phyloP scores from a whole-genome alignment of 345 rosid genomes.

The Lenwebbia sp. region DNA sequence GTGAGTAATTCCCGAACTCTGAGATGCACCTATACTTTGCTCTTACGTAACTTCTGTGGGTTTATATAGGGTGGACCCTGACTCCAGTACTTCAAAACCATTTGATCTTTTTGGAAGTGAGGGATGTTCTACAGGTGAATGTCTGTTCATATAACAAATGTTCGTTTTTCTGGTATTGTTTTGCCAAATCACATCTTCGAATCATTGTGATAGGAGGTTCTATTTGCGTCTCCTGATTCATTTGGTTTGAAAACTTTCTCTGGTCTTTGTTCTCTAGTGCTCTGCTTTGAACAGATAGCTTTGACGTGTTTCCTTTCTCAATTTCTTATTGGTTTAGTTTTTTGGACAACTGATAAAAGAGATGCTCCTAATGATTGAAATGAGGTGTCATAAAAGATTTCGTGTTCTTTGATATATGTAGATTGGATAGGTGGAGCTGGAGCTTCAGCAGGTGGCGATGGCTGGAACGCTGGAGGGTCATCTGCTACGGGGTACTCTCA shows the following conservation, averaged over 20 bases:
- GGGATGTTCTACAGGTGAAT: constrained; percentile 59
- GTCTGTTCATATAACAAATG: background rate
- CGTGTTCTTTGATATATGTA: constrained; percentile 7
- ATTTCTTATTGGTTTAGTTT: background rate
- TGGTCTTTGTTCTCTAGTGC: background rate
- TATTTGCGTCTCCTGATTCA: background rate
- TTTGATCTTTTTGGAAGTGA: constrained; percentile 63
- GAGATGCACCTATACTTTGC: constrained; percentile 20
- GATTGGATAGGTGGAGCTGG: constrained; percentile 61
- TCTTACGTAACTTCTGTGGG: background rate
- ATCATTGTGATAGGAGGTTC: background rate
- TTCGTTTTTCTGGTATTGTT: background rate
- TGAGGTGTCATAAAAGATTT: background rate
- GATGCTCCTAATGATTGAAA: background rate
- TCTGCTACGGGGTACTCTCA: constrained; percentile 45
- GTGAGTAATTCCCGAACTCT: background rate
- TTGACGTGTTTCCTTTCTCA: background rate
- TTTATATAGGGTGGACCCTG: constrained; percentile 49
- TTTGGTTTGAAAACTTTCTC: background rate
- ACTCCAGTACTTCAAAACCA: constrained; percentile 42
- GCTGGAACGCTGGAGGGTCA: constrained; percentile 48
- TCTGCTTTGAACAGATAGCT: background rate
- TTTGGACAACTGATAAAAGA: background rate
- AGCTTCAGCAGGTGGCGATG: constrained; percentile 46
- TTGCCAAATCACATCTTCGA: background rate